These are phyloP conservation scores for Citrus unshiu DNA, from an alignment of 345 rosid species.

Conservation along the genomic window DNA sequence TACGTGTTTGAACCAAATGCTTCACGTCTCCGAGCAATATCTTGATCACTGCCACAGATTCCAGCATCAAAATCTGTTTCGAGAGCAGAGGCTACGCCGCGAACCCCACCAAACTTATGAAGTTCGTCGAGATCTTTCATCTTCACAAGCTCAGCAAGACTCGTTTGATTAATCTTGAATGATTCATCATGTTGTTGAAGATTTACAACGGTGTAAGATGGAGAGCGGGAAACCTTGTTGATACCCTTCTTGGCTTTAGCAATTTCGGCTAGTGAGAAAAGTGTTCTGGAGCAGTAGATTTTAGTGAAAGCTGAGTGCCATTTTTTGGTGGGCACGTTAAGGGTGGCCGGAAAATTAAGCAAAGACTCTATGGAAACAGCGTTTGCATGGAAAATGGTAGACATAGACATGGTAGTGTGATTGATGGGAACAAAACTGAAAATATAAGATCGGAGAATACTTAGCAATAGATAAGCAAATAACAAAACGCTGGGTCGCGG, in stretches of 20 bases:
- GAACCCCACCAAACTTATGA: slow-evolving; percentile 36
- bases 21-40: slow-evolving; percentile 34
- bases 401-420: neutral
- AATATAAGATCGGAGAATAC: neutral
- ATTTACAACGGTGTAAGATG: slow-evolving; percentile 22
- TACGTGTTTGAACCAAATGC: slow-evolving; percentile 65
- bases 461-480: neutral
- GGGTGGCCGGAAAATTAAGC: slow-evolving; percentile 25
- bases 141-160: slow-evolving; percentile 36
- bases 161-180: slow-evolving; percentile 33
- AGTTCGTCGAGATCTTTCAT: slow-evolving; percentile 32
- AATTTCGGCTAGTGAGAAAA: slow-evolving; percentile 17
- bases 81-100: slow-evolving; percentile 33
- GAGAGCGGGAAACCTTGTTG: neutral
- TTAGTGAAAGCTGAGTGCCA: slow-evolving; percentile 51
- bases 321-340: slow-evolving; percentile 29
- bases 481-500: neutral
- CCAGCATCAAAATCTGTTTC: slow-evolving; percentile 34
- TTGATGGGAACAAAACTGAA: neutral
- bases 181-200: neutral
- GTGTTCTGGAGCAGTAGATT: slow-evolving; percentile 51
- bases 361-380: slow-evolving; percentile 21
- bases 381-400: slow-evolving; percentile 18
- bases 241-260: neutral
- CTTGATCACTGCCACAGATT: slow-evolving; percentile 27